A percentile compares a stretch with the other conserved stretches of the same genome.
phyloP scores from a whole-genome alignment of 768 basidiomycete genomes.

The Botryobasidium botryosum region DNA sequence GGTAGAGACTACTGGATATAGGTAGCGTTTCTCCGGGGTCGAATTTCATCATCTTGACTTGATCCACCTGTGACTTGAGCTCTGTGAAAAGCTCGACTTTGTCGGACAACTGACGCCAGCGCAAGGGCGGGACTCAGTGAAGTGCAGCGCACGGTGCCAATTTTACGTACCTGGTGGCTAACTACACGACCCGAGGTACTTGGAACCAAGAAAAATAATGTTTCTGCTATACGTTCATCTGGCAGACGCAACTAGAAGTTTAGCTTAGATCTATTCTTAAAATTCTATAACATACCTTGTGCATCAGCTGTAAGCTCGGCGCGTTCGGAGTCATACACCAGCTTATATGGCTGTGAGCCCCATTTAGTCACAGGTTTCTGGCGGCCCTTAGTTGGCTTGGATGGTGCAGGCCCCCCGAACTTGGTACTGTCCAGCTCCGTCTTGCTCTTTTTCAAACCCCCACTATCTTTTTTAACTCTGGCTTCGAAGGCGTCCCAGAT shows the following conservation, averaged over 20 bases:
- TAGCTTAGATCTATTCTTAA: neutral
- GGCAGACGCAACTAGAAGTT: neutral
- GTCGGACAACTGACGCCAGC: too few relatives aligned
- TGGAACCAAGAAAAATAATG: conserved; percentile 58
- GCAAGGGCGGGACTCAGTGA: too few relatives aligned
- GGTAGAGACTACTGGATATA: too few relatives aligned
- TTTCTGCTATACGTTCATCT: conserved; percentile 26
- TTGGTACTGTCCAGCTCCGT: neutral
- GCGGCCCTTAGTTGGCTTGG: neutral
- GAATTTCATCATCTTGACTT: too few relatives aligned
- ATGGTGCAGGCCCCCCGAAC: neutral
- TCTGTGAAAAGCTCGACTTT: too few relatives aligned
- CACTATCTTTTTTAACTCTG: conserved; percentile 21
- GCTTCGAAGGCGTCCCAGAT: conserved; percentile 35
- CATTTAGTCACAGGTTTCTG: conserved; percentile 11
- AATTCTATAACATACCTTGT: neutral
- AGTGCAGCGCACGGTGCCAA: too few relatives aligned
- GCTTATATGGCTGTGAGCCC: conserved; percentile 36
- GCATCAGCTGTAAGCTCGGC: conserved; percentile 1
- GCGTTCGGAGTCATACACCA: conserved; percentile 21
- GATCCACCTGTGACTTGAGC: too few relatives aligned
- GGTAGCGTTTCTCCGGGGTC: too few relatives aligned
- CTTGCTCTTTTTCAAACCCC: conserved; percentile 10
- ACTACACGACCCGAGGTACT: conserved; percentile 63
- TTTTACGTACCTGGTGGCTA: conserved; percentile 49